Base-by-base conservation (phyloP, 352 stramenopile species). In the Pythium dissotocum region DNA sequence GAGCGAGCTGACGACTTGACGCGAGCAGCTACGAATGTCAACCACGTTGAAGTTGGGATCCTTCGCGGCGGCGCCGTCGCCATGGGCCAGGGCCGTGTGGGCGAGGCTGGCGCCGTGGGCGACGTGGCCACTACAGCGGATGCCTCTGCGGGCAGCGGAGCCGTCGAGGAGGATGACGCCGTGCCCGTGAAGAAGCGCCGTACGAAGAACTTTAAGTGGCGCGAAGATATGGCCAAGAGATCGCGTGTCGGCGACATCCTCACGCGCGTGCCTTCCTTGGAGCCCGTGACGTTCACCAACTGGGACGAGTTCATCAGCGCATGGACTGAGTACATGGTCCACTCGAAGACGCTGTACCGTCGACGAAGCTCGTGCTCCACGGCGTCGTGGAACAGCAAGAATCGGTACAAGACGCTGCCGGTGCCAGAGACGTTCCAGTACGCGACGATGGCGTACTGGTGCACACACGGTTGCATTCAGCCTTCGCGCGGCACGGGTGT, bases 401-500 rank as follows among this genome's bases (percentile, higher is more conserved):
- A 89, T 65, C 82, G 81, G 18, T 89, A 83, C 66, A 90, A 90
- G 62, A 92, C 85, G 63, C 81, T 77, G 44, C 78, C 75, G 1
- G 81, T 94, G 61, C 83, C 85, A 1, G 82, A 91, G 35, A 63
- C 74, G 52, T 94, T 94, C 60, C 84, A 83, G 71, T 94, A 91
- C 63, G 85, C 85, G 28, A 94, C 83, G 13, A 94, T 94, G 83
- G 76, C 83, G 42, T 94, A 94, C 69, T 94, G 83, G 85, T 94
- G 85, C 69, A 94, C 85, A 0, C 85, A 94, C 53, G 85, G 85
- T 51, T 94, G 85, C 54, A 90, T 92, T 62, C 85, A 94, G 69
- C 82, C 80, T 6, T 91, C 85, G 9, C 74, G 85, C 2, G 75
- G 85, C 48, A 87, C 85, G 16, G 85, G 85, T 13, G 82, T 94